Evolutionary conservation across 495 filamentous ascomycete species (phyloP), one percentile per base, ranked within the genome.

Genomic region (Penicillium maclennaniae): DNA sequence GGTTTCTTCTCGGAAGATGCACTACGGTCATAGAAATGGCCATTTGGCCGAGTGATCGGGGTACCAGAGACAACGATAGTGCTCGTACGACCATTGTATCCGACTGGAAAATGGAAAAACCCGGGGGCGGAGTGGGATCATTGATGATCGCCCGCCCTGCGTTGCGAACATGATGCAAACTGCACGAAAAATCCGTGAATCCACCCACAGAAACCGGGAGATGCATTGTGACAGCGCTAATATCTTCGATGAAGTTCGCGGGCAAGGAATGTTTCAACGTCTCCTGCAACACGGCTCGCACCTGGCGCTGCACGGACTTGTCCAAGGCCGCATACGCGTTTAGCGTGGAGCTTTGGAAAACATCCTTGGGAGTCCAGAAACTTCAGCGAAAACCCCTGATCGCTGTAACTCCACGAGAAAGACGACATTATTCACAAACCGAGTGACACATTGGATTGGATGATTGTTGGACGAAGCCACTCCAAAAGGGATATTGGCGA

Each of bases 401-500:
- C 53, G 82, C 81, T 47, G 86, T 66, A 51, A 81, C 79, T 26
- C 78, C 70, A 49, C 80, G 77, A 71, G 62, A 43, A 71, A 67
- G 41, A 68, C 60, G 20, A 67, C 61, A 15, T 51, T 55, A 43
- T 65, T 66, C 21, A 68, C 37, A 14, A 68, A 51, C 31, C 61
- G 63, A 49, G 63, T 69, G 20, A 59, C 65, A 51, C 62, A 63
- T 63, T 65, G 83, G 36, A 61, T 61, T 1, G 72, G 63, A 60
- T 83, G 71, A 9, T 58, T 49, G 6, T 73, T 47, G 2, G 83
- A 88, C 17, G 75, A 80, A 57, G 92, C 85, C 55, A 95, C 84
- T 51, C 90, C 89, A 66, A 92, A 92, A 7, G 91, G 91, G 53
- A 95, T 83, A 68, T 96, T 95, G 56, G 80, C 72, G 37, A 95